Base-by-base conservation (phyloP, 768 basidiomycete species). In the Phylloporus rhodoxanthus region DNA sequence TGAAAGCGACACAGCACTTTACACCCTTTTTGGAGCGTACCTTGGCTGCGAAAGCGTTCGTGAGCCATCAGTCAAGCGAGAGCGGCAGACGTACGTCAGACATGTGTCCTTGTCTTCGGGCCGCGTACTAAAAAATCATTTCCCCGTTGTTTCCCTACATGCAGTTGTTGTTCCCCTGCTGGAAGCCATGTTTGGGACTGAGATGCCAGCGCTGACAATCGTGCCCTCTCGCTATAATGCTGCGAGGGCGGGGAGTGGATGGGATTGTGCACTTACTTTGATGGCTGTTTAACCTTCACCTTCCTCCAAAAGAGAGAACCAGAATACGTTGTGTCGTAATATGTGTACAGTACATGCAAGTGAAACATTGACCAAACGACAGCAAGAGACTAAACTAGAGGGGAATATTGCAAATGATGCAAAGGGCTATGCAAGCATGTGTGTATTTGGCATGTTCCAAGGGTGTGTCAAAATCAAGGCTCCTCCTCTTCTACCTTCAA, bases 401-500 rank as follows among this genome's bases (percentile, higher is more conserved):
- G 40, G 8, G 34, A 45, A 52, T 52, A 51, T 38, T 47, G 34
- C 44, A 48, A 23, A 43, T n/a, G 8, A 43, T 11, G 34, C 25
- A 34, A 52, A 30, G 29, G 29, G 13, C 11, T 32, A 54, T 56
- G 48, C 42, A 37, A 55, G 59, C 59, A 64, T 51, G 48, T 39
- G 23, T 4, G 8, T 26, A 26, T 51, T 42, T n/a, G 29, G 48
- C 3, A 26, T 47, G 45, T 51, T 50, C 47, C 25, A 23, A 19
- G 19, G 28, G 29, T 48, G 29, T 14, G 9, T 15, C 21, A 41
- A 45, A 40, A 36, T 73, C 65, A 81, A 8, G 79, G 72, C 29
- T 71, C 70, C 21, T 70, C 70, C 60, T 82, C 85, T 58, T 81
- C 80, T 30, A 11, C 13, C 59, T 79, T 80, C 47, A 91, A 77